Base-by-base conservation (phyloP, 345 rosid genomes). In the Trapa bicornis region DNA sequence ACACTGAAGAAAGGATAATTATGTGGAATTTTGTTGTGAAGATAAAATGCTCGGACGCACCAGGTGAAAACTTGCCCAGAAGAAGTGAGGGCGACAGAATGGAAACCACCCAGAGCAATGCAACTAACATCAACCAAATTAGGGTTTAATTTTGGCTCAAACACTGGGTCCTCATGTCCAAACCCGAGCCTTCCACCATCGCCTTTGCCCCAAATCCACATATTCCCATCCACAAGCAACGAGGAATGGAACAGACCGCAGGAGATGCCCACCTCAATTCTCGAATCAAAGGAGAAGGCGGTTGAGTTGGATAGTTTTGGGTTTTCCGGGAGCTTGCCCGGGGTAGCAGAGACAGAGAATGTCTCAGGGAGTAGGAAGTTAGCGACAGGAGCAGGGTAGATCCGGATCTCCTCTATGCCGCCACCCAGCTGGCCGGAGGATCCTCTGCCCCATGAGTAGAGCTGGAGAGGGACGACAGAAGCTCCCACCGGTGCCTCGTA, bases 151-250 rank as follows among this genome's bases (percentile, higher is more conserved):
- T 81, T 87, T 0, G 98, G 98, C 22, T 83, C 72, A 75, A 90
- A 90, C 0, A 76, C 83, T 9, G 96, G 73, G 74, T 84, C 72
- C 75, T 93, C 98, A 37, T 87, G 92, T 10, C 97, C 97, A 62
- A 93, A 81, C 39, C 96, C 97, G 53, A 93, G 79, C 50, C 97
- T 84, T 15, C 96, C 94, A n/a, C 97, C 97, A 62, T 87, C 97
- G 15, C 98, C 97, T 82, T 88, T 90, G 0, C 98, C 98, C 98
- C 94, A 90, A 65, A 87, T 68, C 96, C 94, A 90, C 17, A 90
- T 48, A 71, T 80, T 77, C 15, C 96, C 92, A 29, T 83, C 82
- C 52, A 84, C 75, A 1, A 85, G 62, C 70, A 89, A 65, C 52
- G 88, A 88, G 1, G 97, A 88, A 67, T 94, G 97, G 72, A 94